A percentile compares a stretch with the other conserved stretches of the same genome.
phyloP scores from a whole-genome alignment of 2,329 filamentous ascomycete genomes.

The Aspergillus glaucus region DNA sequence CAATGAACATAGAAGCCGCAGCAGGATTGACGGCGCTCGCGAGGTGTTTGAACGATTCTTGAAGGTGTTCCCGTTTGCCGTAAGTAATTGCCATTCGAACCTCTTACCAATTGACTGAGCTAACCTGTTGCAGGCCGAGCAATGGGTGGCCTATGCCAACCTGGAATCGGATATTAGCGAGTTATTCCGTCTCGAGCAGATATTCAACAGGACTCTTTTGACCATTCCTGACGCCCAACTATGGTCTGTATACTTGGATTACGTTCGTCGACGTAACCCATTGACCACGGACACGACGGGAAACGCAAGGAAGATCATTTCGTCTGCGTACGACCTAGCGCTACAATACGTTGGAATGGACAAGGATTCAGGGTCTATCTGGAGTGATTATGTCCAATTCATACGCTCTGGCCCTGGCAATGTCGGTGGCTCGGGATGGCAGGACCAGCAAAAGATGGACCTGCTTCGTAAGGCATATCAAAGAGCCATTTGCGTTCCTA shows the following conservation, averaged over 20 bases:
- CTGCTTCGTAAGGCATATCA: slow-evolving; percentile 87
- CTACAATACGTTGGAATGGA: slow-evolving; percentile 85
- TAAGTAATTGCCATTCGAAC: slow-evolving; percentile 49
- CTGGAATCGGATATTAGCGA: slow-evolving; percentile 88
- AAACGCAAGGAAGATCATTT: slow-evolving; percentile 69
- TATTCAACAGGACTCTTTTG: slow-evolving; percentile 75
- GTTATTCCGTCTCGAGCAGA: slow-evolving; percentile 68
- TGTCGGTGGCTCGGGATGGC: slow-evolving; percentile 81
- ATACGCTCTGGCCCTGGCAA: slow-evolving; percentile 80
- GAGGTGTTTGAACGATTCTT: slow-evolving; percentile 80
- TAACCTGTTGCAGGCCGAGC: slow-evolving; percentile 63
- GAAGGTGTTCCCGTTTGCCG: slow-evolving; percentile 79
- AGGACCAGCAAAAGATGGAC: slow-evolving; percentile 98
- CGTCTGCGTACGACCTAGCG: slow-evolving; percentile 86
- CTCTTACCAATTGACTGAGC: slow-evolving; percentile 11
- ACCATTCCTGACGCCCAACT: slow-evolving; percentile 75
- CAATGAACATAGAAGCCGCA: slow-evolving; percentile 72
- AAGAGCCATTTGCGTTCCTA: slow-evolving; percentile 79
- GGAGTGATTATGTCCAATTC: slow-evolving; percentile 93
- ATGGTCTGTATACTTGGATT: slow-evolving; percentile 92
- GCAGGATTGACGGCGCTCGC: slow-evolving; percentile 74
- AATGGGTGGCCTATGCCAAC: slow-evolving; percentile 82
- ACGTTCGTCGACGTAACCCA: slow-evolving; percentile 86
- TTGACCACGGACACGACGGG: slow-evolving; percentile 72
- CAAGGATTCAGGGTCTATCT: slow-evolving; percentile 80